A percentile compares a stretch with the other conserved stretches of the same genome.
phyloP scores from a whole-genome alignment of 768 basidiomycete genomes.

The Termitomyces sp. region DNA sequence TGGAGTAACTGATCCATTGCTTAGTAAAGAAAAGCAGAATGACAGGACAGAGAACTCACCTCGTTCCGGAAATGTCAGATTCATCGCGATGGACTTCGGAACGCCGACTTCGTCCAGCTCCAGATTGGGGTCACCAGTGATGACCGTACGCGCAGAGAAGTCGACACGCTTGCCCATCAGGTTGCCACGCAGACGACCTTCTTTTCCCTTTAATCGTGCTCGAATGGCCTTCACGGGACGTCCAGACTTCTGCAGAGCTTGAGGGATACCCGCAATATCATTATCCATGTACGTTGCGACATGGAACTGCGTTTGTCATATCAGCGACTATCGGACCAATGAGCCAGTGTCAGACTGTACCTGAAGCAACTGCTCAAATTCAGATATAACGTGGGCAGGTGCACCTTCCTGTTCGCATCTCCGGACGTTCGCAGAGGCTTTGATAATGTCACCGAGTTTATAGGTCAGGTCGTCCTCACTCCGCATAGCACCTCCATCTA shows the following conservation, averaged over 20 bases:
- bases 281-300: constrained; percentile 99
- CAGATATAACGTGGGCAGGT: constrained; percentile 90
- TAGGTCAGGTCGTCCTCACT: constrained; percentile 99
- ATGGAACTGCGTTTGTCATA: constrained; percentile 64
- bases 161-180: constrained; percentile 99
- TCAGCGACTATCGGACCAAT: background rate
- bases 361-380: constrained; percentile 95
- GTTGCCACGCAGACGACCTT: constrained; percentile 95
- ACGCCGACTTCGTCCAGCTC: constrained; percentile 97
- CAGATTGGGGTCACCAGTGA: constrained; percentile 97
- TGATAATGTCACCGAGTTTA: constrained; percentile 95
- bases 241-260: constrained; percentile 95
- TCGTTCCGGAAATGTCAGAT: constrained; percentile 94
- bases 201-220: constrained; percentile 96
- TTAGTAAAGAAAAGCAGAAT: constrained; percentile 2
- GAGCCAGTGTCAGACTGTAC: constrained; percentile 27
- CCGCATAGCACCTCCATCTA: constrained; percentile 94
- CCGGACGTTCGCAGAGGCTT: constrained; percentile 87
- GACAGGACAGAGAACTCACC: constrained; percentile 39
- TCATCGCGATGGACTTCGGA: constrained; percentile 93
- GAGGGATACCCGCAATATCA: constrained; percentile 96
- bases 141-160: constrained; percentile 98
- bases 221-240: constrained; percentile 98
- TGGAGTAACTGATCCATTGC: constrained; percentile 67
- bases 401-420: constrained; percentile 95